Evolutionary conservation across 2,329 filamentous ascomycete species (phyloP).

Genomic region (Aspergillus novoparasiticus): DNA sequence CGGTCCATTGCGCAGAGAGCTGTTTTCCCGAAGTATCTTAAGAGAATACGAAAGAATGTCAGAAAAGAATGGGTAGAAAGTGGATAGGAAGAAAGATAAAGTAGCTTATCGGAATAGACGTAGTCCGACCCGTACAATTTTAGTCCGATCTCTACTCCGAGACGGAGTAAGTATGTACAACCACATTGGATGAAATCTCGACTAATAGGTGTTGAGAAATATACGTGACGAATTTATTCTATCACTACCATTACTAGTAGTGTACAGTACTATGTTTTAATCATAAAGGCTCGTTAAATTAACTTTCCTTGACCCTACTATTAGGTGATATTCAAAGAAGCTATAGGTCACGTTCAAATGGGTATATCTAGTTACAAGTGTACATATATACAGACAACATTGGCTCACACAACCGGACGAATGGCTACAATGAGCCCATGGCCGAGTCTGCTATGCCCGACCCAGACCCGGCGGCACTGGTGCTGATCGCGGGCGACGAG

Average conservation of each 20-base stretch:
- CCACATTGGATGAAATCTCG: not conserved
- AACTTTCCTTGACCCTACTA: not conserved
- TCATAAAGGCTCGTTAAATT: not conserved
- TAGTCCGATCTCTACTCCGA: slow-evolving; percentile 4
- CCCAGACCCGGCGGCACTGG: slow-evolving; percentile 19
- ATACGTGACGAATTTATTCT: not conserved
- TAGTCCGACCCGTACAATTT: not conserved
- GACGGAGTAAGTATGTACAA: not conserved
- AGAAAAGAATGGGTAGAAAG: not conserved
- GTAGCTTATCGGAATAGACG: not conserved
- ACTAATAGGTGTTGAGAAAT: not conserved
- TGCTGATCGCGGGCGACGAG: slow-evolving; percentile 22
- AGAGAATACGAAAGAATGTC: not conserved
- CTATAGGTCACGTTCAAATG: slow-evolving; percentile 11
- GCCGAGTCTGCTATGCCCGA: slow-evolving; percentile 18
- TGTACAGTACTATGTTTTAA: not conserved
- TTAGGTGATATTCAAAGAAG: not conserved
- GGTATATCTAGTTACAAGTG: slow-evolving; percentile 22
- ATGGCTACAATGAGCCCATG: slow-evolving; percentile 20
- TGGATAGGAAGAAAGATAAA: not conserved
- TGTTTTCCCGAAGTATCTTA: not conserved
- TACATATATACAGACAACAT: slow-evolving; percentile 17
- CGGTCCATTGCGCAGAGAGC: not conserved
- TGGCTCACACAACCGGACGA: not conserved
- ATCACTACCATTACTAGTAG: not conserved